Evolutionary conservation across 225 moss, liverwort and hornwort genomes (phyloP), one percentile per base, ranked within the genome.

Genomic region (Marchantia paleacea): DNA sequence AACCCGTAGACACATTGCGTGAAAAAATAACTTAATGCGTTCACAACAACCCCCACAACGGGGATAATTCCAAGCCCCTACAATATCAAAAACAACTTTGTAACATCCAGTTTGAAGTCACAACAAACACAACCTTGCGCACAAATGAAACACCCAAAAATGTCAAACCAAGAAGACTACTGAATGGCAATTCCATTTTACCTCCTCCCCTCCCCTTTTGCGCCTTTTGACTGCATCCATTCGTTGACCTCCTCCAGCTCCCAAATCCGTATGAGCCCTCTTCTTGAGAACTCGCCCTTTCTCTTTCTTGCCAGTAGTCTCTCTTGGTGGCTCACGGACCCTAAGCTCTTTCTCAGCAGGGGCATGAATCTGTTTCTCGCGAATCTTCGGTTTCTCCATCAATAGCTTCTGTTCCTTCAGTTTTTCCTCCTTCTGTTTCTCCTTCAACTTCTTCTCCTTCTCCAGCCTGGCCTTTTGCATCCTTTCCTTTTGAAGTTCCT

Each of bases 171-270:
- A 5, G 39, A 39, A 14, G 28, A 47, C 73, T 73, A 73, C 47
- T 73, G n/a, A 19, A 58, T 5, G 62, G 78, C 8, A 49, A 18
- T 68, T 16, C 73, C 72, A 80, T 22, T 69, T 86, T 81, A 99
- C 97, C 99, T 99, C 95, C 72, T 95, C 89, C 3, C 86, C 94
- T 79, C 95, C 94, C 84, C 95, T 90, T 75, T 95, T 99, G 39
- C 99, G 95, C 73, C 95, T 89, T 85, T 95, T 90, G 24, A 90
- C 89, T 73, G 90, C 92, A 72, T 83, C 92, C 49, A 92, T 90
- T 68, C 78, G 67, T 70, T 87, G 92, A 58, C 79, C 84, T 19
- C 83, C 50, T 16, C 76, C 72, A 57, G 75, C 75, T 65, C 65
- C 82, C 30, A 87, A 60, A 62, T 82, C 84, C 5, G 81, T 83